Evolutionary conservation across 2,329 filamentous ascomycete genomes (phyloP).

Genomic region (Fusarium camptoceras): DNA sequence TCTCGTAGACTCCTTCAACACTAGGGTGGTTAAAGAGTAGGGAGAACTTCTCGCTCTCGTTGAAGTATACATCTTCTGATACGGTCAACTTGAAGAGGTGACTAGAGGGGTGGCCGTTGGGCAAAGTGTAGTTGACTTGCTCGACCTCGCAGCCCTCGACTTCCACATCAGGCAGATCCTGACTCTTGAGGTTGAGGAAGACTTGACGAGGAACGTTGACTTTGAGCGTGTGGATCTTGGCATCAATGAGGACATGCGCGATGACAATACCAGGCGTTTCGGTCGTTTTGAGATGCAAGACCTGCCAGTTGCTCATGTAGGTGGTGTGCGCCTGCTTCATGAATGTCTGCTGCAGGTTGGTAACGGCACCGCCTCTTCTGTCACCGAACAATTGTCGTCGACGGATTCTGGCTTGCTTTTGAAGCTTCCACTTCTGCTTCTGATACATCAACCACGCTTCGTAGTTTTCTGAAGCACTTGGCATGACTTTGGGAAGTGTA

Average conservation of each 20-base stretch:
- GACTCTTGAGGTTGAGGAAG: conserved; percentile 90
- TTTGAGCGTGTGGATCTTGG: conserved; percentile 88
- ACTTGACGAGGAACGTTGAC: conserved; percentile 89
- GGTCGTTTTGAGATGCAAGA: conserved; percentile 86
- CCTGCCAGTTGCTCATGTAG: conserved; percentile 94
- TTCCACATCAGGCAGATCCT: conserved; percentile 88
- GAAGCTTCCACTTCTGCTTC: conserved; percentile 98
- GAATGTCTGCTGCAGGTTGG: conserved; percentile 77
- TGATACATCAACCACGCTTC: conserved; percentile 90
- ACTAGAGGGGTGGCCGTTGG: conserved; percentile 92
- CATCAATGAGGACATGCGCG: conserved; percentile 92
- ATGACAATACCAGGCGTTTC: conserved; percentile 87
- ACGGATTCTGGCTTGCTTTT: conserved; percentile 87
- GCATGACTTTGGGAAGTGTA: conserved; percentile 84
- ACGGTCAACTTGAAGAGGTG: conserved; percentile 96
- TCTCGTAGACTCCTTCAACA: conserved; percentile 97
- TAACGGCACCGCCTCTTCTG: conserved; percentile 64
- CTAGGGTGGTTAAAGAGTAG: conserved; percentile 90
- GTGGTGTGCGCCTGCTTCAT: conserved; percentile 91
- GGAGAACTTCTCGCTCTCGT: conserved; percentile 84
- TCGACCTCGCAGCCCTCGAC: conserved; percentile 89
- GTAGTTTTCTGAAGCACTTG: conserved; percentile 87
- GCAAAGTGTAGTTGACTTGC: conserved; percentile 91
- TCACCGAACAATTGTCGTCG: conserved; percentile 95
- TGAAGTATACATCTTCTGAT: conserved; percentile 86